phyloP scores from a whole-genome alignment of 116 monocot species.

The Dioscorea cayenensis region DNA sequence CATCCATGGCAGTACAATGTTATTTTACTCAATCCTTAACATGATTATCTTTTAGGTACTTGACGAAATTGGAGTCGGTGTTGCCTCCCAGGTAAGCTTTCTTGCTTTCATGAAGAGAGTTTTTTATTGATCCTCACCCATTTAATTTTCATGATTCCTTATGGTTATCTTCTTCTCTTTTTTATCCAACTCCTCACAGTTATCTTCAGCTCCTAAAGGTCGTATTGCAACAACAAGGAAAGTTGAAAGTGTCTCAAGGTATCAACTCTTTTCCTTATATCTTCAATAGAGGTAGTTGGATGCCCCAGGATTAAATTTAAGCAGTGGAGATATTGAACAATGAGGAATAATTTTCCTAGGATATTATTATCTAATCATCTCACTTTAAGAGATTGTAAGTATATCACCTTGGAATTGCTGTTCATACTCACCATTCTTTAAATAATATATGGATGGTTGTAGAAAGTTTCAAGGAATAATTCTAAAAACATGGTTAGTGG shows the following conservation, averaged over 20 bases:
- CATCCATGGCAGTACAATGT: background rate
- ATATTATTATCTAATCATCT: too few species aligned
- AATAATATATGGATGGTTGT: background rate
- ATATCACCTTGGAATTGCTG: too few species aligned
- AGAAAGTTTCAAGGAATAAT: too few species aligned
- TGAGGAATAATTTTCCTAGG: background rate
- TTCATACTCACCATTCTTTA: background rate
- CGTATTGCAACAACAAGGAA: slow-evolving; percentile 54
- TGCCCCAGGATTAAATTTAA: background rate
- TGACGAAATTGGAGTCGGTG: slow-evolving; percentile 94
- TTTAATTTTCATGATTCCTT: slow-evolving; percentile 1
- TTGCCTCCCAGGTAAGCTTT: slow-evolving; percentile 71
- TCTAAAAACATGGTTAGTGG: too few species aligned
- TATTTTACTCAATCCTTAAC: slow-evolving; percentile 1
- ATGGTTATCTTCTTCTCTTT: slow-evolving; percentile 59
- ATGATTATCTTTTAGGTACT: slow-evolving; percentile 56
- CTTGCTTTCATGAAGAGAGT: background rate
- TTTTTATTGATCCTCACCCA: too few species aligned
- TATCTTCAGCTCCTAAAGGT: slow-evolving; percentile 95
- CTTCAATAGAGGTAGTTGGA: background rate
- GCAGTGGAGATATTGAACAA: background rate
- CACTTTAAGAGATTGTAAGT: too few species aligned
- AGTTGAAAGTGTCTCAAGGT: slow-evolving; percentile 61
- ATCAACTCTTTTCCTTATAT: slow-evolving; percentile 2
- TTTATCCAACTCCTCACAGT: slow-evolving; percentile 18